Percentiles rank a stretch among this genome's conserved stretches.
Conservation (phyloP, 2,329 filamentous ascomycete genomes). For the Neonectria sp. region DNA sequence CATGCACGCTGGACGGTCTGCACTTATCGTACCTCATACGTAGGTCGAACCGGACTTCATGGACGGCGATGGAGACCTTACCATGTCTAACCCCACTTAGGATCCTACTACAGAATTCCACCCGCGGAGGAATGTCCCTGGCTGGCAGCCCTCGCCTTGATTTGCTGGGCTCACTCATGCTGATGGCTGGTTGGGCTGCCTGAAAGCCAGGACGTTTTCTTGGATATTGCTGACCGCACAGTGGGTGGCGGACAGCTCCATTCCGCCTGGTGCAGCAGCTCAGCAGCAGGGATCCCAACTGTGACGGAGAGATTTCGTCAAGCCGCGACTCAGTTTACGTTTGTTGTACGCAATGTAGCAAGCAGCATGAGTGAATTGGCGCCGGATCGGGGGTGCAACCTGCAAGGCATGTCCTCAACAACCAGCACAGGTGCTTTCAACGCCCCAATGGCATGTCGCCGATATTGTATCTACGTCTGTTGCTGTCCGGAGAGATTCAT, state of each 20-base stretch:
- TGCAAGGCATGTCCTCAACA: background rate
- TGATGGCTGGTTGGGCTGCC: background rate
- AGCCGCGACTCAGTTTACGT: background rate
- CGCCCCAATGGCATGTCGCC: background rate
- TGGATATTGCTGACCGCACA: conserved; percentile 5
- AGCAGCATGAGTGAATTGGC: conserved; percentile 9
- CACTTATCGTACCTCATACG: background rate
- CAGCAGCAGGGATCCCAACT: conserved; percentile 15
- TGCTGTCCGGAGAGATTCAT: too few relatives aligned
- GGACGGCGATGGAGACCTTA: conserved; percentile 13
- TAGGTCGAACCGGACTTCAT: background rate
- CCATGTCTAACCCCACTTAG: conserved; percentile 2
- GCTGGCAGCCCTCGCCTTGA: background rate
- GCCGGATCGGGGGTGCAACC: background rate
- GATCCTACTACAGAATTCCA: conserved; percentile 10
- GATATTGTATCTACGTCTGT: background rate
- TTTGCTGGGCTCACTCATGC: background rate
- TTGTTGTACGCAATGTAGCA: background rate
- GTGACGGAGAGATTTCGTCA: conserved; percentile 7
- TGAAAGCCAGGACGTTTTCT: conserved; percentile 3
- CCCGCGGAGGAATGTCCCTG: background rate
- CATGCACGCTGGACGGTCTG: background rate
- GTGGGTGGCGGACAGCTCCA: conserved; percentile 6
- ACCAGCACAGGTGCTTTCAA: background rate
- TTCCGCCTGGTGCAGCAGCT: conserved; percentile 6